A percentile compares a stretch with the other conserved stretches of the same genome.
Conservation (phyloP, 164 flowering plant genomes). For the Saururus chinensis region DNA sequence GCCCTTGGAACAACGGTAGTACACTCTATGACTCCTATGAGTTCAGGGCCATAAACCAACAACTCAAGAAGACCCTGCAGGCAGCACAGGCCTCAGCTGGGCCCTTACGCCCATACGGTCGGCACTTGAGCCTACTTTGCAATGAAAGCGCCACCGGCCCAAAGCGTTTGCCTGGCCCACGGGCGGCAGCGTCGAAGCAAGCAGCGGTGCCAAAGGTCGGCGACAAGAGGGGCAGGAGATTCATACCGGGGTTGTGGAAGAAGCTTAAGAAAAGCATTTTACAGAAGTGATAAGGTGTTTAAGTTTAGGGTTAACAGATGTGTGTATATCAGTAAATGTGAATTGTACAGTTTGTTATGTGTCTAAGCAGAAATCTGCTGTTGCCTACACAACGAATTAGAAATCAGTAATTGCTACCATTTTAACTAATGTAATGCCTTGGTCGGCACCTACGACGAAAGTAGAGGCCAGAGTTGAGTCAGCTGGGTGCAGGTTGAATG, state of each 20-base stretch:
- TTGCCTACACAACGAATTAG: too few relatives aligned
- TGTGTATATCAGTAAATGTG: background rate
- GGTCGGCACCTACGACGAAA: too few relatives aligned
- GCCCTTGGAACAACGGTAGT: conserved; percentile 32
- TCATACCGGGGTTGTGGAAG: conserved; percentile 29
- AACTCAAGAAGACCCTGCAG: conserved; percentile 33
- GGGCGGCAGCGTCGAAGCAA: background rate
- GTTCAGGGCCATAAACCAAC: conserved; percentile 31
- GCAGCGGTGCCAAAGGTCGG: background rate
- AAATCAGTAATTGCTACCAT: too few relatives aligned
- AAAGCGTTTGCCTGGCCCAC: conserved; percentile 10
- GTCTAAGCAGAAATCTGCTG: too few relatives aligned
- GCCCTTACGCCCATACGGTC: conserved; percentile 12
- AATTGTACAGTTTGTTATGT: background rate
- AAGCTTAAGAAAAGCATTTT: conserved; percentile 19
- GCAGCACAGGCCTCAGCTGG: conserved; percentile 7
- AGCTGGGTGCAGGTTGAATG: too few relatives aligned
- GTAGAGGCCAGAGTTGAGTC: too few relatives aligned
- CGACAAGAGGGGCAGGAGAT: conserved; percentile 7
- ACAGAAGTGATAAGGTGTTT: background rate
- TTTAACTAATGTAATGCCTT: too few relatives aligned
- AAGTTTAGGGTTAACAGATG: background rate
- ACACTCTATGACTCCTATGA: conserved; percentile 43
- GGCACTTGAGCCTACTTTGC: conserved; percentile 7
- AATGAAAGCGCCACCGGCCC: conserved; percentile 15